Base-by-base conservation (phyloP, 225 moss, liverwort and hornwort species). In the Pseudoscleropodium purum region DNA sequence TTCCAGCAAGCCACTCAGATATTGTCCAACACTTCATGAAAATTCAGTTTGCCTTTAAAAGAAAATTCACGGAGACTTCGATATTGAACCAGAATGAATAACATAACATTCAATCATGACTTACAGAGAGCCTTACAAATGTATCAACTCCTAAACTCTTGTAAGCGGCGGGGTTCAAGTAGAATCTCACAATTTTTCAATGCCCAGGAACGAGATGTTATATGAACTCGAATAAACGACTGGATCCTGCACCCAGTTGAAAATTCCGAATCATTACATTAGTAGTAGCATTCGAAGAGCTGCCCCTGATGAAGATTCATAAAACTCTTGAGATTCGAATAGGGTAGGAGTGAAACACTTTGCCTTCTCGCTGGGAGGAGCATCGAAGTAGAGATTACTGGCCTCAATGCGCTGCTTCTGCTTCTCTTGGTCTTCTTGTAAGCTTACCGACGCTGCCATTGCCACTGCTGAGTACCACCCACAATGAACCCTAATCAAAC, bases 121-220 rank as follows among this genome's bases (percentile, higher is more conserved):
- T 59, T 36, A 49, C 68, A 86, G 75, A 16, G 39, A 86, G 30
- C 36, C 26, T 24, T 23, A 45, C 30, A 63, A 73, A 45, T 64
- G 54, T 49, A 39, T 65, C 64, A 85, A 62, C 75, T 67, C 62
- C 5, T 21, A n/a, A 66, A 67, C 62, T 41, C 66, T 82, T 81
- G 62, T 41, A 68, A 57, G 26, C 54, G 47, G 75, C 37, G 62
- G 52, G 39, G 9, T 86, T 78, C 41, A 70, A 73, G 87, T 78
- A 76, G 81, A 75, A 87, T 82, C 98, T 96, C 88, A 99, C 99
- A 99, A 91, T 89, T 96, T 99, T 88, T 99, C 99, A 7, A 99
- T 83, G 67, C 99, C 97, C 92, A 99, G 87, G 87, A 99, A 99
- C 41, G 95, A 96, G 91, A 99, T 97, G 89, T 99, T 97, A 75